Percentiles rank a stretch among this genome's conserved stretches.
Evolutionary conservation across 1,284 basidiomycete genomes (phyloP).

Genomic region (Cryptococcus sp.): DNA sequence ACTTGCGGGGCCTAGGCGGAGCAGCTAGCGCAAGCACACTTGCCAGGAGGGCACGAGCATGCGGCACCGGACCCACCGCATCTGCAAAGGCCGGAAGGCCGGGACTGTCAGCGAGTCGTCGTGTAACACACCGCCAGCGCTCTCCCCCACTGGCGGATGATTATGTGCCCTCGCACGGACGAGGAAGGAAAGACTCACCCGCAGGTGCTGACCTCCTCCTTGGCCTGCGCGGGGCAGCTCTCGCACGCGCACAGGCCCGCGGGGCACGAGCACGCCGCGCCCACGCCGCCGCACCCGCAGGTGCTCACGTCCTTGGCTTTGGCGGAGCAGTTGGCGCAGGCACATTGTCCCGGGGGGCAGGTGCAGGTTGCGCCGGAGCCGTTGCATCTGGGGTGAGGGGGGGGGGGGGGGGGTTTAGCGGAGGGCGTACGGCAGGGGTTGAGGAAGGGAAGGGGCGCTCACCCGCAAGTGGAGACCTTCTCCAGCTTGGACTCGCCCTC

Average conservation of each 20-base stretch:
- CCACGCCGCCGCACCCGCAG: neutral
- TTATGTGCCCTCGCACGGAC: neutral
- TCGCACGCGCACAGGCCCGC: constrained; percentile 2
- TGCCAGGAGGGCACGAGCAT: constrained; percentile 26
- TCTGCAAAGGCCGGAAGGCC: neutral
- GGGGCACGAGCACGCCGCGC: neutral
- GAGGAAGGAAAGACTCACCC: neutral
- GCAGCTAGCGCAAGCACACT: constrained; percentile 27
- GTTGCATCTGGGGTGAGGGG: neutral
- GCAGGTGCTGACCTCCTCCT: neutral
- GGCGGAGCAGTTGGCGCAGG: constrained; percentile 15
- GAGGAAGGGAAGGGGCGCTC: neutral
- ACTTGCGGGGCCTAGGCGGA: constrained; percentile 14
- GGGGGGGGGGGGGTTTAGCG: neutral
- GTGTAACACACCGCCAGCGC: no score
- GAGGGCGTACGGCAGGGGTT: neutral
- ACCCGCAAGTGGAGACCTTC: constrained; percentile 11
- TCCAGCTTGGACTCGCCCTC: constrained; percentile 3
- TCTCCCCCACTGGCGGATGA: no score
- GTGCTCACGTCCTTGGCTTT: neutral
- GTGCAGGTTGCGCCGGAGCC: constrained; percentile 1
- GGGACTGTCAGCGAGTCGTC: neutral
- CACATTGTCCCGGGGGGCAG: constrained; percentile 2
- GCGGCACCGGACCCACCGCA: constrained; percentile 16
- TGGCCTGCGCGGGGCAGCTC: constrained; percentile 11